Percentiles rank a stretch among this genome's conserved stretches.
Evolutionary conservation across 371 early-diverging fungal genomes (phyloP).

Genomic region (Batrachochytrium dendrobatidis): DNA sequence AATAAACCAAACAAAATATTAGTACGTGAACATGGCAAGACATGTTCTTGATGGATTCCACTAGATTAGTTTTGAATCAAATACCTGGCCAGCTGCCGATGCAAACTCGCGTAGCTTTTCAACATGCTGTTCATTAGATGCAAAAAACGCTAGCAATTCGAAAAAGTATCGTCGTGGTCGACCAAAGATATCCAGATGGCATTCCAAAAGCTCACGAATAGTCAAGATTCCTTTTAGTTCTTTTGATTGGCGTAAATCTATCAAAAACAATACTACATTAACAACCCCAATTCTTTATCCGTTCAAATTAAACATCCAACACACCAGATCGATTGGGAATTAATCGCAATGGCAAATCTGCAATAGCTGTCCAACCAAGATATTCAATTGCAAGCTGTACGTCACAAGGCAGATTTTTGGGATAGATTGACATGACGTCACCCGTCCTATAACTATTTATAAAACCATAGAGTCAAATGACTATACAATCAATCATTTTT

Average conservation of each 20-base stretch:
- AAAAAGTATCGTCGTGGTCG: slow-evolving; percentile 86
- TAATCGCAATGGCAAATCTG: slow-evolving; percentile 58
- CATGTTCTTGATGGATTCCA: neutral
- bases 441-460: slow-evolving; percentile 58
- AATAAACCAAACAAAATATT: neutral
- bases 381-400: slow-evolving; percentile 61
- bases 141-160: slow-evolving; percentile 74
- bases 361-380: slow-evolving; percentile 63
- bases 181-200: slow-evolving; percentile 73
- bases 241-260: slow-evolving; percentile 18
- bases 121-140: slow-evolving; percentile 57
- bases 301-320: no score
- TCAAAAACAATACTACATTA: neutral
- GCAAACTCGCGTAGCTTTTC: slow-evolving; percentile 77
- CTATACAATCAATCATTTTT: no score
- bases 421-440: slow-evolving; percentile 70
- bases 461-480: no score
- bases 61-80: neutral
- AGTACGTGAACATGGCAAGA: no score
- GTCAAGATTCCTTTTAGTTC: slow-evolving; percentile 48
- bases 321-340: slow-evolving; percentile 28
- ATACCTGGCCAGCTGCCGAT: slow-evolving; percentile 67
- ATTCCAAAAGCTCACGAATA: slow-evolving; percentile 59
- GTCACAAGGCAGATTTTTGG: slow-evolving; percentile 59
- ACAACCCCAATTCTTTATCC: neutral